Percentiles rank a stretch among this genome's conserved stretches.
Evolutionary conservation across 1,284 basidiomycete species (phyloP).

Genomic region (Rugosomyces carneus): DNA sequence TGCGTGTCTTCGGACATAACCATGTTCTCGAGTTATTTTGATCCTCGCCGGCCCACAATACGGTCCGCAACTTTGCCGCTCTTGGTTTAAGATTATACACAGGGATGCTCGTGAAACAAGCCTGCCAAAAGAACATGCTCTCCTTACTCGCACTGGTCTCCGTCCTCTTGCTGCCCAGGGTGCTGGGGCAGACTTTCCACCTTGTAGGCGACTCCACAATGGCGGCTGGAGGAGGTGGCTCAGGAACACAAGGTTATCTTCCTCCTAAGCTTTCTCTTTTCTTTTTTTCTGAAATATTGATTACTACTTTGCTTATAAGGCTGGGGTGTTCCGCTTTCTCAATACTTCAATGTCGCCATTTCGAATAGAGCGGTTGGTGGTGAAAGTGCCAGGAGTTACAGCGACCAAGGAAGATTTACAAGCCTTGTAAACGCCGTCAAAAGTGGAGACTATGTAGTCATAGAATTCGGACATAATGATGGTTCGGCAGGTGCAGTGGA

Average conservation of each 20-base stretch:
- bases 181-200: slow-evolving; percentile 13
- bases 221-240: slow-evolving; percentile 16
- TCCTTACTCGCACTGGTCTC: background rate
- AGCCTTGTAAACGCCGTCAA: slow-evolving; percentile 19
- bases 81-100: background rate
- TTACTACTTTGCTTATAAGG: slow-evolving; percentile 15
- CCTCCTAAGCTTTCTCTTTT: slow-evolving; percentile 1
- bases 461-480: slow-evolving; percentile 36
- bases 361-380: slow-evolving; percentile 32
- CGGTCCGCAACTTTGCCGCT: background rate
- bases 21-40: too few relatives aligned
- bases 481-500: slow-evolving; percentile 20
- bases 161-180: slow-evolving; percentile 1
- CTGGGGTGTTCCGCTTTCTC: slow-evolving; percentile 28
- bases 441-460: slow-evolving; percentile 28
- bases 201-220: slow-evolving; percentile 18
- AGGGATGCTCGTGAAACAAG: background rate
- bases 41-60: background rate
- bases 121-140: background rate
- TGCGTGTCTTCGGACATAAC: too few relatives aligned
- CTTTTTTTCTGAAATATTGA: background rate
- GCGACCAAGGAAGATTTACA: slow-evolving; percentile 24
- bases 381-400: slow-evolving; percentile 30
- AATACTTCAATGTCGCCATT: slow-evolving; percentile 27
- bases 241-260: slow-evolving; percentile 16